Conservation (phyloP, 371 early-diverging fungal genomes). For the Blakeslea trispora region DNA sequence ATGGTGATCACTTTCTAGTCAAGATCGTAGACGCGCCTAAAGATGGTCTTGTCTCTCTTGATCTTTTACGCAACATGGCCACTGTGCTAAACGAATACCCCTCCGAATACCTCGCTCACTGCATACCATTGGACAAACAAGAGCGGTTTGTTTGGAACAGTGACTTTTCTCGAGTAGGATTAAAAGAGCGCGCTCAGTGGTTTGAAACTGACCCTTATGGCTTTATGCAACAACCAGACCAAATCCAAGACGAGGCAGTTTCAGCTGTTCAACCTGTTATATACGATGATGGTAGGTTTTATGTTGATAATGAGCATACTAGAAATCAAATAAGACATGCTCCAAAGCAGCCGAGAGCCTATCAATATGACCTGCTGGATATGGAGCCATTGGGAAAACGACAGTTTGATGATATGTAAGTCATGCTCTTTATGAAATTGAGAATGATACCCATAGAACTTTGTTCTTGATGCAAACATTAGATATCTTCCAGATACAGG, state of each 20-base stretch:
- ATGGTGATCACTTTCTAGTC: constrained; percentile 19
- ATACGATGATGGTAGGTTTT: constrained; percentile 30
- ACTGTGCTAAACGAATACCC: constrained; percentile 16
- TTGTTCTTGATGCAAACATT: too few species aligned
- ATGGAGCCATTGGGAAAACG: constrained; percentile 2
- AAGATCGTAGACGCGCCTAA: constrained; percentile 12
- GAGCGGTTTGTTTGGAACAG: constrained; percentile 15
- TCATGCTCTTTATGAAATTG: not conserved
- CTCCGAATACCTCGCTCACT: constrained; percentile 19
- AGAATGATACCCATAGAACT: too few species aligned
- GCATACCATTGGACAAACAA: constrained; percentile 10
- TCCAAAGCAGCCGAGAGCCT: not conserved
- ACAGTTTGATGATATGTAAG: not conserved
- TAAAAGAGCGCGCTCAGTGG: constrained; percentile 8
- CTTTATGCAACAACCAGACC: not conserved
- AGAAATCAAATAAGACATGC: not conserved
- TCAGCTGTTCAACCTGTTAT: constrained; percentile 13
- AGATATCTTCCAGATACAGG: too few species aligned
- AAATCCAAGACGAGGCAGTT: not conserved
- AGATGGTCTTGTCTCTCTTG: constrained; percentile 19
- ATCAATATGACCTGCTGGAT: not conserved
- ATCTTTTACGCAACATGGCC: constrained; percentile 18
- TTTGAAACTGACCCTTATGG: constrained; percentile 27
- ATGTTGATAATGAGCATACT: constrained; percentile 17
- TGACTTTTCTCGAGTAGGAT: constrained; percentile 5